Conservation (phyloP, 768 basidiomycete genomes). For the Pleurotus eryngii region DNA sequence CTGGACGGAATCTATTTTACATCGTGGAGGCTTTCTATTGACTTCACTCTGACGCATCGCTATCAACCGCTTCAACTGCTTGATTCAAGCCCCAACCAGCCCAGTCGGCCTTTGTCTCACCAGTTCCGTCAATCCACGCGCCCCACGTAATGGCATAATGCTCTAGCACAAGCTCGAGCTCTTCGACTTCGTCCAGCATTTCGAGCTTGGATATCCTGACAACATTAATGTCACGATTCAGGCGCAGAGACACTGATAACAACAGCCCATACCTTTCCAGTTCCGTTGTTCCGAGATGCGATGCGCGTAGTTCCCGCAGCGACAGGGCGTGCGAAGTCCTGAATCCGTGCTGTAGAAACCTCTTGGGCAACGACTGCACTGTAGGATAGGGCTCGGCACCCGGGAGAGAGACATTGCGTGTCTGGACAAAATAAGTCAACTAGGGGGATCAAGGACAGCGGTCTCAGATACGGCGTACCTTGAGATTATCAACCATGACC, state of each 20-base stretch:
- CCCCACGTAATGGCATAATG: conserved; percentile 93
- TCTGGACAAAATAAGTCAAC: conserved; percentile 33
- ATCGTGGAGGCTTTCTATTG: background rate
- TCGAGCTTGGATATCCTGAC: conserved; percentile 76
- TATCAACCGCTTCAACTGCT: background rate
- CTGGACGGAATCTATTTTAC: background rate
- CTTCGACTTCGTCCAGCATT: conserved; percentile 91
- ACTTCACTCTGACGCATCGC: background rate
- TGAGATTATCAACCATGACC: conserved; percentile 88
- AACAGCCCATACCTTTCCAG: conserved; percentile 45
- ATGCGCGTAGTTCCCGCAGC: conserved; percentile 63
- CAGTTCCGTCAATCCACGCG: conserved; percentile 18
- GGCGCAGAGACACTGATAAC: background rate
- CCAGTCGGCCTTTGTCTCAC: conserved; percentile 21
- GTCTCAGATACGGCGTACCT: conserved; percentile 38
- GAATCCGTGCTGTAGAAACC: conserved; percentile 63
- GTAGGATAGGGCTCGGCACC: conserved; percentile 66
- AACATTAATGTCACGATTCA: background rate
- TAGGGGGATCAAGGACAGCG: background rate
- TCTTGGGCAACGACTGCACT: conserved; percentile 47
- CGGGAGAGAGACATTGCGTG: conserved; percentile 70
- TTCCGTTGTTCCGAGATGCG: conserved; percentile 46
- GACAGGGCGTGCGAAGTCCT: conserved; percentile 52
- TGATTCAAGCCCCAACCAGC: conserved; percentile 32
- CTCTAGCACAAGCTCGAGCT: conserved; percentile 82